Evolutionary conservation across 208 protist species (phyloP).

Genomic region (Jaenimonas drosophilae): DNA sequence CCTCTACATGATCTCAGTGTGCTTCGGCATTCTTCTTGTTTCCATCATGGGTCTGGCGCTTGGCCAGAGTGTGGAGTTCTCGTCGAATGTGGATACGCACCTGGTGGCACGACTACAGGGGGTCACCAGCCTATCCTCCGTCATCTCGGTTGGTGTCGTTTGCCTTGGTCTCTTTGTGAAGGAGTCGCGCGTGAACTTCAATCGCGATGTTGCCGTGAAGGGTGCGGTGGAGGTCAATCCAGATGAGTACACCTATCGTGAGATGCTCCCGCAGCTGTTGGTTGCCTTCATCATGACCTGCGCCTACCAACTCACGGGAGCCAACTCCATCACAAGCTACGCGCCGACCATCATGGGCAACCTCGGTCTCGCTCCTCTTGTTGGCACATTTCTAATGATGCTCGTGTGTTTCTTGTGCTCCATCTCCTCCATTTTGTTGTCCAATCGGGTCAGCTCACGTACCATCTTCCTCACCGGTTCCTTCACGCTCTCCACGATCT

Average conservation of each 20-base stretch:
- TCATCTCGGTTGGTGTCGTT: constrained; percentile 7
- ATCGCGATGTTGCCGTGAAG: background rate
- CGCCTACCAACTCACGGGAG: constrained; percentile 30
- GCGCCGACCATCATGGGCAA: constrained; percentile 19
- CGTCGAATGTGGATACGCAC: constrained; percentile 4
- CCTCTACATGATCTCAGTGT: constrained; percentile 15
- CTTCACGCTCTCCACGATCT: constrained; percentile 9
- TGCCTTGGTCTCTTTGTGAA: constrained; percentile 2
- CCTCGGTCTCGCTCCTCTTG: constrained; percentile 13
- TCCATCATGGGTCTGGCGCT: constrained; percentile 14
- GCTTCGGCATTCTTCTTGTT: constrained; percentile 17
- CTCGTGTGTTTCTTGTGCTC: constrained; percentile 20
- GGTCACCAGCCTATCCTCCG: constrained; percentile 3
- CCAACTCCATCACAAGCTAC: constrained; percentile 35
- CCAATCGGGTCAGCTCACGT: constrained; percentile 8
- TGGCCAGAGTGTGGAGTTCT: constrained; percentile 10
- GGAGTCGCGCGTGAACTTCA: background rate
- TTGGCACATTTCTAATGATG: constrained; percentile 38
- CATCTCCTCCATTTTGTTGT: constrained; percentile 18
- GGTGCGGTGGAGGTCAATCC: background rate
- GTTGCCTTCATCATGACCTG: constrained; percentile 13
- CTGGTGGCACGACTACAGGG: constrained; percentile 19
- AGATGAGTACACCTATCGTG: background rate
- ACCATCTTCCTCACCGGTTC: constrained; percentile 11
- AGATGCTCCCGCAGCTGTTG: constrained; percentile 3